Conservation (phyloP, 208 protist genomes). For the Trypanosoma caninum region DNA sequence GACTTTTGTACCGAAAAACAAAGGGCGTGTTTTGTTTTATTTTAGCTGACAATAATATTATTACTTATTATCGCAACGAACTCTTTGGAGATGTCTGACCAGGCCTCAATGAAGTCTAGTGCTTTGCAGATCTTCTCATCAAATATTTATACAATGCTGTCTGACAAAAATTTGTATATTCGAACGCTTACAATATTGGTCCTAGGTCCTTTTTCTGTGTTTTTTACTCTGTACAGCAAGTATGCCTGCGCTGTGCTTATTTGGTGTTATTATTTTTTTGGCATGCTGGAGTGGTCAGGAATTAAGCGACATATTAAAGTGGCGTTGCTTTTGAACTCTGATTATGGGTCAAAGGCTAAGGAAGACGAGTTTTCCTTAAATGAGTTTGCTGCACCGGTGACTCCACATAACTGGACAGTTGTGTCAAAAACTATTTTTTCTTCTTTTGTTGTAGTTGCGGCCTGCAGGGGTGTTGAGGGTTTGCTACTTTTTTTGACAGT, state of each 20-base stretch:
- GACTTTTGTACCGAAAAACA: too few species aligned
- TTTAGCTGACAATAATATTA: too few species aligned
- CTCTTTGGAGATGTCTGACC: too few species aligned
- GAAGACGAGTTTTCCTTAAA: constrained; percentile 7
- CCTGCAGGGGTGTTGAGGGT: constrained; percentile 30
- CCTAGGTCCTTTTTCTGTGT: constrained; percentile 46
- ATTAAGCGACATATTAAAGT: constrained; percentile 88
- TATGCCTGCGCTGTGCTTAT: constrained; percentile 36
- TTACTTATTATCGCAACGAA: too few species aligned
- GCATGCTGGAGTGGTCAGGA: constrained; percentile 68
- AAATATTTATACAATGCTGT: constrained; percentile 15
- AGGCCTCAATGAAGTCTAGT: too few species aligned
- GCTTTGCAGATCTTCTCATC: not conserved
- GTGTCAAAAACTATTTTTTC: constrained; percentile 52
- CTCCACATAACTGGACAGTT: constrained; percentile 33
- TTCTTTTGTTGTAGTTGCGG: constrained; percentile 42
- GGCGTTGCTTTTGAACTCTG: constrained; percentile 35
- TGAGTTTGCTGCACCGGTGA: constrained; percentile 64
- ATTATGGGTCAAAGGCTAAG: not conserved
- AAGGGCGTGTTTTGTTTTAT: too few species aligned
- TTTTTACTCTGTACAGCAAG: constrained; percentile 36
- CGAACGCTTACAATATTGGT: constrained; percentile 59
- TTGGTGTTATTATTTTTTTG: constrained; percentile 46
- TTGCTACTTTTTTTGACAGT: constrained; percentile 39
- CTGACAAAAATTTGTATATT: constrained; percentile 43